These are phyloP conservation scores for Aspergillus pseudoterreus DNA, from an alignment of 2,329 filamentous ascomycete species.

Conservation along the genomic window DNA sequence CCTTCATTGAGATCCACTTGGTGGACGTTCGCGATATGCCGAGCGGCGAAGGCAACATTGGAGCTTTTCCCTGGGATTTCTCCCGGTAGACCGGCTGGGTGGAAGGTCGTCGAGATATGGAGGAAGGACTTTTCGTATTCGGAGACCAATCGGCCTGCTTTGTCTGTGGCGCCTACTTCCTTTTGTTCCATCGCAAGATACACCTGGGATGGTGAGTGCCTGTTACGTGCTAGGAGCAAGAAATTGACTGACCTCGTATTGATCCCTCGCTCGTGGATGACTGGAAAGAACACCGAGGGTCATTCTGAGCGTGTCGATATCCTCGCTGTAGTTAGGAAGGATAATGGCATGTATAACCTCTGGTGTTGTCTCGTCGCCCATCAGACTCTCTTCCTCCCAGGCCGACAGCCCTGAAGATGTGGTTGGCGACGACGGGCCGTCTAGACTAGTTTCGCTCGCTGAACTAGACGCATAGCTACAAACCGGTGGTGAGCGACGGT, in stretches of 20 bases:
- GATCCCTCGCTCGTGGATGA: constrained; percentile 59
- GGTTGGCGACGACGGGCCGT: background rate
- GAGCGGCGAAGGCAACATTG: constrained; percentile 67
- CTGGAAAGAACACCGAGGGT: constrained; percentile 66
- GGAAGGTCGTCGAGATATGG: constrained; percentile 63
- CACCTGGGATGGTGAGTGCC: background rate
- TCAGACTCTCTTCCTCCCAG: background rate
- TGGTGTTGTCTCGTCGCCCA: constrained; percentile 11
- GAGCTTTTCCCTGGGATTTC: constrained; percentile 72
- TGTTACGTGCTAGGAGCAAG: background rate
- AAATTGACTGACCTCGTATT: constrained; percentile 62
- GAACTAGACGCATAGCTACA: no score
- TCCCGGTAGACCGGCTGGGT: constrained; percentile 62
- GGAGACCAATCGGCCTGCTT: constrained; percentile 60
- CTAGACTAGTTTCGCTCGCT: background rate
- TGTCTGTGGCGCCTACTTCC: constrained; percentile 26
- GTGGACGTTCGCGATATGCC: constrained; percentile 22
- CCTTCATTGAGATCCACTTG: constrained; percentile 14
- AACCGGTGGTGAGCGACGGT: background rate
- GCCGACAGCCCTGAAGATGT: background rate
- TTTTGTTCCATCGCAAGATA: background rate
- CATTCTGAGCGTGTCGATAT: constrained; percentile 63
- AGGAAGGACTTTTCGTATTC: constrained; percentile 64
- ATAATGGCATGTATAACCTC: constrained; percentile 63
- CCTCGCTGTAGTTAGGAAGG: constrained; percentile 72